Evolutionary conservation across 768 basidiomycete species (phyloP).

Genomic region (Coprinopsis sp.): DNA sequence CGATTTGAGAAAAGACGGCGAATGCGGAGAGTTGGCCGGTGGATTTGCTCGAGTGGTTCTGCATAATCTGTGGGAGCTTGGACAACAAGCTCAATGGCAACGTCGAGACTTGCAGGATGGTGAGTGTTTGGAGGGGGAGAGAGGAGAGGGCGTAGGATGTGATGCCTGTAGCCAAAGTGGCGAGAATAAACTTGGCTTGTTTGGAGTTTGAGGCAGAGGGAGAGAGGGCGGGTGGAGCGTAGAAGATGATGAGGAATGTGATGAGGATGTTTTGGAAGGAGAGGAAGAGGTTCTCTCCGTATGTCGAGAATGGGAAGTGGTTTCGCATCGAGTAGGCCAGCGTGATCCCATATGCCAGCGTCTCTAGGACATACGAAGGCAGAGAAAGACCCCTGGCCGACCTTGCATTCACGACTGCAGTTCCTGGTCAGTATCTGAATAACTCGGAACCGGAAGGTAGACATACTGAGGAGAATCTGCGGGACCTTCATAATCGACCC

Average conservation of each 20-base stretch:
- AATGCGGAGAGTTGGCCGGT: slow-evolving; percentile 95
- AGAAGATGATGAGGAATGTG: slow-evolving; percentile 79
- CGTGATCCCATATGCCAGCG: slow-evolving; percentile 84
- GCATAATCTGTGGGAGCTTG: slow-evolving; percentile 89
- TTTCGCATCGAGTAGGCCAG: slow-evolving; percentile 84
- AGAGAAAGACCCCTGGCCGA: slow-evolving; percentile 88
- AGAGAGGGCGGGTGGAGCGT: slow-evolving; percentile 34
- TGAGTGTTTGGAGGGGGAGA: slow-evolving; percentile 46
- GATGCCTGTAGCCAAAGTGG: slow-evolving; percentile 21
- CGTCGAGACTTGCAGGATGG: slow-evolving; percentile 76
- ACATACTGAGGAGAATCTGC: slow-evolving; percentile 81
- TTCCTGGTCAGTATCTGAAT: slow-evolving; percentile 6
- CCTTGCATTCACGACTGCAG: slow-evolving; percentile 58
- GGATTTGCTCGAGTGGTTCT: slow-evolving; percentile 68
- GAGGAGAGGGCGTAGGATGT: slow-evolving; percentile 37
- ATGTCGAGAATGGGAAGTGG: slow-evolving; percentile 91
- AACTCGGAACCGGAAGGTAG: not conserved
- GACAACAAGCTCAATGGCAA: slow-evolving; percentile 90
- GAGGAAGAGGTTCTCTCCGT: slow-evolving; percentile 95
- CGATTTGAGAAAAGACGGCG: slow-evolving; percentile 83
- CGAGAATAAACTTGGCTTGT: not conserved
- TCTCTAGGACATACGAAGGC: slow-evolving; percentile 85
- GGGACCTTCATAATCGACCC: slow-evolving; percentile 96
- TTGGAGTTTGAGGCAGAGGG: slow-evolving; percentile 26
- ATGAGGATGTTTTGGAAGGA: slow-evolving; percentile 85